Conservation (phyloP, 2,329 filamentous ascomycete genomes). For the Pestalotiopsis sp. region DNA sequence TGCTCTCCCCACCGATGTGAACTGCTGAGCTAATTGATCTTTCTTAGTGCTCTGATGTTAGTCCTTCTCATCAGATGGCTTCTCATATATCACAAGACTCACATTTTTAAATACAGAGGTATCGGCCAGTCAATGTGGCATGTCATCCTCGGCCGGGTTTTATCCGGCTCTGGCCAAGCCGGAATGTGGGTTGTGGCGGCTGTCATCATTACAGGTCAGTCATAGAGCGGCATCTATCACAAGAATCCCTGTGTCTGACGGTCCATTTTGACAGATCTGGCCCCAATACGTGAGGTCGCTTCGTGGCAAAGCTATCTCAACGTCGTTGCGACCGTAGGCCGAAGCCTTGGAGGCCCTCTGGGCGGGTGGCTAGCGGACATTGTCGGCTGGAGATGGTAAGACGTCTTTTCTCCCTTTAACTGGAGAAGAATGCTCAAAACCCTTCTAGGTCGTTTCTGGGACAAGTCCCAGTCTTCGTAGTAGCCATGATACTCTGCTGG, state of each 20-base stretch:
- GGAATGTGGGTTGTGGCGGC: not conserved
- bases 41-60: not conserved
- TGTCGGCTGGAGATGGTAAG: slow-evolving; percentile 62
- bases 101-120: not conserved
- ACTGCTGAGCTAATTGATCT: not conserved
- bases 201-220: not conserved
- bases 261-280: slow-evolving; percentile 41
- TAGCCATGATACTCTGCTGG: slow-evolving; percentile 46
- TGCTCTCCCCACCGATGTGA: not conserved
- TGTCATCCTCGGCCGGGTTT: not conserved
- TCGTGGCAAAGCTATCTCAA: slow-evolving; percentile 57
- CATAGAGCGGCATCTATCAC: not conserved
- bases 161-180: not conserved
- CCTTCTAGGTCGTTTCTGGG: slow-evolving; percentile 54
- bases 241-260: not conserved
- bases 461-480: slow-evolving; percentile 56
- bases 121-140: not conserved
- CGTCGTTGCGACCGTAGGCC: slow-evolving; percentile 51
- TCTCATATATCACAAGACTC: not conserved
- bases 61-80: not conserved
- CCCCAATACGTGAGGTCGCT: slow-evolving; percentile 54
- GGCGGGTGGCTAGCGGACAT: slow-evolving; percentile 64
- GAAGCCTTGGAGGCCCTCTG: slow-evolving; percentile 55
- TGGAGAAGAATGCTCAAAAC: not conserved
- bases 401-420: not conserved